These are phyloP conservation scores for Coniochaeta sp. DNA, from an alignment of 2,329 filamentous ascomycete genomes.

Conservation along the genomic window DNA sequence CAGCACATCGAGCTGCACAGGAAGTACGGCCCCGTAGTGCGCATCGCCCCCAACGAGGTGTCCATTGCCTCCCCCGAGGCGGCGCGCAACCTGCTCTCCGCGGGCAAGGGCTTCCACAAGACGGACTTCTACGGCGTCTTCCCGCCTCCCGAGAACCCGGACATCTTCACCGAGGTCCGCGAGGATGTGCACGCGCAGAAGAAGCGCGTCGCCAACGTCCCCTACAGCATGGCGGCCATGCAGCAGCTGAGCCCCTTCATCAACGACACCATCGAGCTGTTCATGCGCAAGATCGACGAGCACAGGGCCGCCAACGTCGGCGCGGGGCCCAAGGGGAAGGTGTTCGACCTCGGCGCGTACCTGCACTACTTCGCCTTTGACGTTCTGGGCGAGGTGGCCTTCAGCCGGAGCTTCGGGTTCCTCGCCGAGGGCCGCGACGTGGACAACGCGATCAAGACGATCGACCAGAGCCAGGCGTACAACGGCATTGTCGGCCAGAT, in stretches of 20 bases:
- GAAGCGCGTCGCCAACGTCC: constrained; percentile 44
- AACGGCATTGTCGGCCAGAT: constrained; percentile 46
- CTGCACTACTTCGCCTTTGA: constrained; percentile 39
- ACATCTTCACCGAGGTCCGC: constrained; percentile 50
- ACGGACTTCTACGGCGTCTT: constrained; percentile 47
- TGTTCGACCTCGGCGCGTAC: constrained; percentile 40
- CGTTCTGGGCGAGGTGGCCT: constrained; percentile 45
- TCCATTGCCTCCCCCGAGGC: constrained; percentile 38
- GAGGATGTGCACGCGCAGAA: constrained; percentile 48
- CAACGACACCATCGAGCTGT: constrained; percentile 40
- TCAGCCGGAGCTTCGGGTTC: constrained; percentile 46
- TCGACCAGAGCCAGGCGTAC: constrained; percentile 45
- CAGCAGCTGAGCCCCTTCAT: constrained; percentile 43
- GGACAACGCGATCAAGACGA: constrained; percentile 42
- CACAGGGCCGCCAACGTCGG: constrained; percentile 23
- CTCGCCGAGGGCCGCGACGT: constrained; percentile 41
- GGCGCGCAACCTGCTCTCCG: constrained; percentile 35
- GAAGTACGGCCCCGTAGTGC: constrained; percentile 39
- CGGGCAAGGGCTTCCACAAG: constrained; percentile 46
- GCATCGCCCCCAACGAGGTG: constrained; percentile 41
- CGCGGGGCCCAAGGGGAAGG: constrained; percentile 7
- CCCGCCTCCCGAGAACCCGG: constrained; percentile 48
- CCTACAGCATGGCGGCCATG: constrained; percentile 48
- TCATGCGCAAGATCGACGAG: constrained; percentile 33
- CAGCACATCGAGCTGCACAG: constrained; percentile 36